Evolutionary conservation across 208 protist genomes (phyloP).

Genomic region (Leishmania braziliensis): DNA sequence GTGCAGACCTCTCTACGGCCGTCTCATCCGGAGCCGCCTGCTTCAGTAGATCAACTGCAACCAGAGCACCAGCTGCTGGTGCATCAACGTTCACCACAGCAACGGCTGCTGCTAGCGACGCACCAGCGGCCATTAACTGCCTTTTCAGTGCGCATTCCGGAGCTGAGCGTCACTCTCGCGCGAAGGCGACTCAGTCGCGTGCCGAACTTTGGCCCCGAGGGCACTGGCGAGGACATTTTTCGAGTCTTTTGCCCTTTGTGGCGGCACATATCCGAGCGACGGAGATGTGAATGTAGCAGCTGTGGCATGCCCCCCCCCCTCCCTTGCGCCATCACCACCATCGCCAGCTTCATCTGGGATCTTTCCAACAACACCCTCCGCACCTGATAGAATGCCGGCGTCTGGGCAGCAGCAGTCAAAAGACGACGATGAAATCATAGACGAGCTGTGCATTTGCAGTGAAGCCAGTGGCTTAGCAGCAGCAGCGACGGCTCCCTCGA

Average conservation of each 20-base stretch:
- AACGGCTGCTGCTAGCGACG: neutral
- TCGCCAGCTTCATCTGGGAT: neutral
- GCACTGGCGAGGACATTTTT: conserved; percentile 26
- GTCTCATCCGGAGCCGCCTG: too few relatives aligned
- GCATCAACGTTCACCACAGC: neutral
- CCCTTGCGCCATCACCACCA: neutral
- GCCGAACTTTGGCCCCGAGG: conserved; percentile 8
- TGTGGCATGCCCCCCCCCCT: neutral
- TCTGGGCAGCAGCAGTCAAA: neutral
- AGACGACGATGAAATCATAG: neutral
- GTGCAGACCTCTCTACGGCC: too few relatives aligned
- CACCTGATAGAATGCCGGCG: neutral
- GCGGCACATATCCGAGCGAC: conserved; percentile 10
- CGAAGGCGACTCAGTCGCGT: conserved; percentile 21
- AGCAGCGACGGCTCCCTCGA: neutral
- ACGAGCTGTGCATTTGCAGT: neutral
- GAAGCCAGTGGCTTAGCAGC: neutral
- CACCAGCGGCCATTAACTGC: neutral
- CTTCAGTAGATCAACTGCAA: neutral
- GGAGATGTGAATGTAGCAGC: neutral
- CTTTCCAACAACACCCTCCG: neutral
- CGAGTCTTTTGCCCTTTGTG: conserved; percentile 23
- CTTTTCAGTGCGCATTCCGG: conserved; percentile 5
- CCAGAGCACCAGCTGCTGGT: neutral
- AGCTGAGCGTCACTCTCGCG: conserved; percentile 29